These are phyloP conservation scores for Nissolia schottii DNA, from an alignment of 306 rosid species.

Conservation along the genomic window DNA sequence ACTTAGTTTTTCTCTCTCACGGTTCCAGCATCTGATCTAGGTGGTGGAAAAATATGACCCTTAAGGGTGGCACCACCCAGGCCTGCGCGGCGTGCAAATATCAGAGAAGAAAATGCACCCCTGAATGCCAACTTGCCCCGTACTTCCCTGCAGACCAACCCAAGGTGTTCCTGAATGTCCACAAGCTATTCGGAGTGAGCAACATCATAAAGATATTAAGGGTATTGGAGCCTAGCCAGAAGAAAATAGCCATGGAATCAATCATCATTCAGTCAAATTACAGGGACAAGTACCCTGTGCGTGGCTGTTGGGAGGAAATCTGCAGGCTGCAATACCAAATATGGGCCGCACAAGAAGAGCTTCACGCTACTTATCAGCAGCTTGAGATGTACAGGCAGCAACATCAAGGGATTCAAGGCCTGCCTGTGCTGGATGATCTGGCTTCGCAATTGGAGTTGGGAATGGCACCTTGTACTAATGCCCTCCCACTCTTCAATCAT, in stretches of 20 bases:
- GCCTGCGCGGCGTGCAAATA: constrained; percentile 80
- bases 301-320: constrained; percentile 58
- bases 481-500: constrained; percentile 36
- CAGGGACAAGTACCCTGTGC: constrained; percentile 54
- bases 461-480: constrained; percentile 45
- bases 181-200: constrained; percentile 69
- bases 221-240: constrained; percentile 37
- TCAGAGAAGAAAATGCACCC: constrained; percentile 63
- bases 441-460: constrained; percentile 59
- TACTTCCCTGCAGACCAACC: constrained; percentile 76
- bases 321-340: constrained; percentile 46
- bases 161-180: constrained; percentile 54
- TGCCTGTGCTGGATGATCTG: constrained; percentile 34
- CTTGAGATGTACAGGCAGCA: constrained; percentile 54
- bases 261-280: constrained; percentile 56
- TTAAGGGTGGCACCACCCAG: constrained; percentile 60
- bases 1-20: background rate
- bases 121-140: constrained; percentile 63
- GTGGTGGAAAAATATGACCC: constrained; percentile 50
- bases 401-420: constrained; percentile 19
- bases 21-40: constrained; percentile 15
- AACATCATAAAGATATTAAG: constrained; percentile 54
- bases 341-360: constrained; percentile 48
- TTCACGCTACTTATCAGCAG: constrained; percentile 46
- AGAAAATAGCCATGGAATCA: constrained; percentile 55